Evolutionary conservation across 371 early-diverging fungal species (phyloP).

Genomic region (Mortierella sp.): DNA sequence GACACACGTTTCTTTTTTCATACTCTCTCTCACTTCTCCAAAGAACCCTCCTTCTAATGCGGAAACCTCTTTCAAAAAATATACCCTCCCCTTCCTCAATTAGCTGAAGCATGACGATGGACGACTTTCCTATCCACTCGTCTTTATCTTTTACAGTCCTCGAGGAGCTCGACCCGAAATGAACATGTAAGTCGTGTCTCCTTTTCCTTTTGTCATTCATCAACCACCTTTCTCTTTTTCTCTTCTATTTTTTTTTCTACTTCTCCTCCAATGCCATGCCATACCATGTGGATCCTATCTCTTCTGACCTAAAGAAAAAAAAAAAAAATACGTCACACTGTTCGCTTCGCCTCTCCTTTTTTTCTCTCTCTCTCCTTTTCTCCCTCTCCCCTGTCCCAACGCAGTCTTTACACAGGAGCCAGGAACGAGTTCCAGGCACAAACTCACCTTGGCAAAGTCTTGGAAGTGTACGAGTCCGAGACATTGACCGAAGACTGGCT

Average conservation of each 20-base stretch:
- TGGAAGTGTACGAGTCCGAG: constrained; percentile 67
- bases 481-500: constrained; percentile 65
- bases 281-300: too few relatives aligned
- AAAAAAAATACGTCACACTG: neutral
- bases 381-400: neutral
- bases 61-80: neutral
- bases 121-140: constrained; percentile 70
- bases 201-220: neutral
- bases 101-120: constrained; percentile 70
- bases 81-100: neutral
- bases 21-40: too few relatives aligned
- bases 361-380: neutral
- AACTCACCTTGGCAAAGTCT: constrained; percentile 62
- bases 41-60: too few relatives aligned
- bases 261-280: neutral
- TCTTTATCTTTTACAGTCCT: constrained; percentile 76
- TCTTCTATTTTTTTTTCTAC: constrained; percentile 3
- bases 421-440: constrained; percentile 69
- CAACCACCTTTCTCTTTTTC: neutral
- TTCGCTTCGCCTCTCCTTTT: constrained; percentile 1
- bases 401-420: constrained; percentile 70
- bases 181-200: constrained; percentile 64
- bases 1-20: too few relatives aligned
- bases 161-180: constrained; percentile 62
- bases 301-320: too few relatives aligned